These are phyloP conservation scores for Beta vulgaris DNA, from an alignment of 148 eudicot genomes.

Conservation along the genomic window DNA sequence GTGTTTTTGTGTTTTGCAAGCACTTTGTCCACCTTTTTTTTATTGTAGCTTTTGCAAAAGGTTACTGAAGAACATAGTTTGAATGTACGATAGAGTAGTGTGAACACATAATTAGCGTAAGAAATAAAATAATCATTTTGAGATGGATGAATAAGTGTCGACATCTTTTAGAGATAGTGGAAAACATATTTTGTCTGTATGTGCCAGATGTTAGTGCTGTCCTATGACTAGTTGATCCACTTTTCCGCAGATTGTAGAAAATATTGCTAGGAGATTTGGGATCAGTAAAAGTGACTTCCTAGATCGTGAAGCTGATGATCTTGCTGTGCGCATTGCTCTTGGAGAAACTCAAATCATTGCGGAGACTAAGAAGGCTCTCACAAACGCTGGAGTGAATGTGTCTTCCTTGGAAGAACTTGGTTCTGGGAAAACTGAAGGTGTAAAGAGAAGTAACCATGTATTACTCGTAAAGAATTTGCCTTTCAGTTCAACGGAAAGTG, in stretches of 20 bases:
- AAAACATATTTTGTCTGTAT: background rate
- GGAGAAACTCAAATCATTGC: constrained; percentile 94
- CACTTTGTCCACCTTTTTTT: background rate
- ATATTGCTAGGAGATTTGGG: constrained; percentile 83
- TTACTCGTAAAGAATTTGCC: constrained; percentile 90
- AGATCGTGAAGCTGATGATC: constrained; percentile 79
- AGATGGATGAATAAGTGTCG: background rate
- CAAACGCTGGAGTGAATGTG: constrained; percentile 81
- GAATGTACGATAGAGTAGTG: background rate
- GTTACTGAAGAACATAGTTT: background rate
- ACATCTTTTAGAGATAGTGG: background rate
- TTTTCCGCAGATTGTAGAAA: constrained; percentile 68
- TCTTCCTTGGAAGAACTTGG: constrained; percentile 69
- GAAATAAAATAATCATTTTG: background rate
- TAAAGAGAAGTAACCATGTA: constrained; percentile 81
- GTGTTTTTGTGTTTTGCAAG: too few relatives aligned
- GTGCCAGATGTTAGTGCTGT: background rate
- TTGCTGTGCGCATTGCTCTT: constrained; percentile 86
- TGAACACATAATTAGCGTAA: too few relatives aligned
- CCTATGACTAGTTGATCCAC: background rate
- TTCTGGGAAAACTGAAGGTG: constrained; percentile 47
- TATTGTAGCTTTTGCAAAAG: background rate
- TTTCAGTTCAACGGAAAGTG: constrained; percentile 72
- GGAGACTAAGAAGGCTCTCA: constrained; percentile 85
- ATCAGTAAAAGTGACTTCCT: constrained; percentile 76